Percentiles rank a stretch among this genome's conserved stretches.
Evolutionary conservation across 352 stramenopile species (phyloP).

Genomic region (Pythium chondricola): DNA sequence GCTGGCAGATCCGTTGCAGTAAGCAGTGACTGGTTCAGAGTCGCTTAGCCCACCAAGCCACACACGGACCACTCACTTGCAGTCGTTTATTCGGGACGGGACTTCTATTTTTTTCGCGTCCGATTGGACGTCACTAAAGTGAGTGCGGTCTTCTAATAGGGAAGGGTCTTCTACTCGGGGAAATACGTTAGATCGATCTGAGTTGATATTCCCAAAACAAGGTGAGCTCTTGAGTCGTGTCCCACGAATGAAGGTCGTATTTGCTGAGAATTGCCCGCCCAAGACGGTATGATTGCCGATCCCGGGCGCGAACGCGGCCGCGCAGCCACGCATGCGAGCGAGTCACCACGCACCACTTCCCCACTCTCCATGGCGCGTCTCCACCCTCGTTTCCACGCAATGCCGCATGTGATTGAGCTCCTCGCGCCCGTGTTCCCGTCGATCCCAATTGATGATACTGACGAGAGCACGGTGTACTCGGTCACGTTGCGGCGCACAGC

Average conservation of each 20-base stretch:
- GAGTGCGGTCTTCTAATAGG: too few species aligned
- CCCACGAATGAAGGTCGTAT: background rate
- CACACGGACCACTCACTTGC: too few species aligned
- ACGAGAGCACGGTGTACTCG: constrained; percentile 1
- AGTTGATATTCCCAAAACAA: background rate
- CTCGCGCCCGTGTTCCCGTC: constrained; percentile 10
- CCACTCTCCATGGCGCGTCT: background rate
- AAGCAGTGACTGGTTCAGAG: too few species aligned
- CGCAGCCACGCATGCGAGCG: background rate
- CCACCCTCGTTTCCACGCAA: background rate
- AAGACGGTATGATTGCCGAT: background rate
- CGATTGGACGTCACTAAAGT: too few species aligned
- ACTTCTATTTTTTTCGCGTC: too few species aligned
- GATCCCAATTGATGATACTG: background rate
- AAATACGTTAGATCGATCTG: too few species aligned
- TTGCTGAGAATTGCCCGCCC: background rate
- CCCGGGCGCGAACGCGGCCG: background rate
- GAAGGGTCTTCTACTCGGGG: too few species aligned
- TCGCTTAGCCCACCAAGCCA: too few species aligned
- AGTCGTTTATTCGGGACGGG: too few species aligned
- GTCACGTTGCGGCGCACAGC: constrained; percentile 6
- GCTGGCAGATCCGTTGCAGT: too few species aligned
- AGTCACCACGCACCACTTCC: background rate
- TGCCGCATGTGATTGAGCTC: constrained; percentile 14
- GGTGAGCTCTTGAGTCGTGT: background rate